phyloP scores from a whole-genome alignment of 2,329 filamentous ascomycete species.

The Dendryphion nanum region DNA sequence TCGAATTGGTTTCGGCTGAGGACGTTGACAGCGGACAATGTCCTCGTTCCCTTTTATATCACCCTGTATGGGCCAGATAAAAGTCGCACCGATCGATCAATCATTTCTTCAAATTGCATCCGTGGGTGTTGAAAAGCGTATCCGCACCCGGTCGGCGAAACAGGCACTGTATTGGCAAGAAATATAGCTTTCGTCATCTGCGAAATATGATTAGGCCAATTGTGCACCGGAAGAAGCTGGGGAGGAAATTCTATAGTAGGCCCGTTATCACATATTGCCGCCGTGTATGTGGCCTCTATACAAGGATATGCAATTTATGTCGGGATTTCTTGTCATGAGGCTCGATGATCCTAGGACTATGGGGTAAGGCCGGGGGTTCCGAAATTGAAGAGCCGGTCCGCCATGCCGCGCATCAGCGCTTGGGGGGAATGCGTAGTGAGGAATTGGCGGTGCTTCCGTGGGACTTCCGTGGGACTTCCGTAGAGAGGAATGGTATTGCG shows the following conservation, averaged over 20 bases:
- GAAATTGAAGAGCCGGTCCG: constrained; percentile 5
- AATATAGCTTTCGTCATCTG: constrained; percentile 14
- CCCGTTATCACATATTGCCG: constrained; percentile 8
- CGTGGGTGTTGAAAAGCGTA: constrained; percentile 10
- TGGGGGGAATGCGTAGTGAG: too few species aligned
- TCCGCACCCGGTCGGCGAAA: constrained; percentile 6
- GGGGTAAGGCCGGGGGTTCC: constrained; percentile 7
- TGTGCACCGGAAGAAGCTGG: constrained; percentile 11
- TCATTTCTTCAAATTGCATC: constrained; percentile 1
- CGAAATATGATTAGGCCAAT: constrained; percentile 18
- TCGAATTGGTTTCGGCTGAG: constrained; percentile 5
- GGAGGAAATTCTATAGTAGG: constrained; percentile 23
- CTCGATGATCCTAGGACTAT: constrained; percentile 9
- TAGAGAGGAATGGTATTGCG: too few species aligned
- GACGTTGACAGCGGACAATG: not conserved
- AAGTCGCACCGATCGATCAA: too few species aligned
- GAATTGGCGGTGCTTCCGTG: too few species aligned
- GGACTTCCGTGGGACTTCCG: too few species aligned
- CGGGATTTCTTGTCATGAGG: constrained; percentile 11
- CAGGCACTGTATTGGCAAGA: constrained; percentile 14
- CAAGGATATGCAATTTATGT: constrained; percentile 11
- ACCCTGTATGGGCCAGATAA: too few species aligned
- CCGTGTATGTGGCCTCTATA: constrained; percentile 10
- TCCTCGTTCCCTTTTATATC: constrained; percentile 4
- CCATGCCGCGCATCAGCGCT: too few species aligned